These are phyloP conservation scores for Apophysomyces elegans DNA, from an alignment of 371 early-diverging fungal genomes.

Conservation along the genomic window DNA sequence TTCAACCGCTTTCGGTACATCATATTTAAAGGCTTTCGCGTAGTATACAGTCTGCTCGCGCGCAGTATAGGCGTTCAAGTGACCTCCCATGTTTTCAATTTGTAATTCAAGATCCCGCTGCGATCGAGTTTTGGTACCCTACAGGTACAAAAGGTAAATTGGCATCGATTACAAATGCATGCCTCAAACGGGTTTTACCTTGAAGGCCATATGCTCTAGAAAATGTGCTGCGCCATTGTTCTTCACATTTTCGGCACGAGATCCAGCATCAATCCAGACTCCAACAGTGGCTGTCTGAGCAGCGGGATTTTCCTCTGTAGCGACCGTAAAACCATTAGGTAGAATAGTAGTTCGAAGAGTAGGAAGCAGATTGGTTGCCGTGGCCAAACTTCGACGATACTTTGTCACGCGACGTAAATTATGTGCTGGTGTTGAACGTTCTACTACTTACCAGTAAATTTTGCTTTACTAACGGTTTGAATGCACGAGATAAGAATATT, in stretches of 20 bases:
- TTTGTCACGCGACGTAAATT: slow-evolving; percentile 17
- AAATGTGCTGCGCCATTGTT: slow-evolving; percentile 98
- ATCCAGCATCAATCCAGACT: slow-evolving; percentile 98
- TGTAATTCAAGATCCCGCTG: slow-evolving; percentile 91
- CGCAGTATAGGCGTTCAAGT: slow-evolving; percentile 97
- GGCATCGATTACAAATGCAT: neutral
- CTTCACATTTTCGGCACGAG: slow-evolving; percentile 85
- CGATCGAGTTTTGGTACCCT: slow-evolving; percentile 87
- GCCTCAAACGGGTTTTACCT: slow-evolving; percentile 59
- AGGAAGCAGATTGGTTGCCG: slow-evolving; percentile 52
- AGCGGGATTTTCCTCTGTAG: slow-evolving; percentile 92
- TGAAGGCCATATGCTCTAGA: slow-evolving; percentile 98
- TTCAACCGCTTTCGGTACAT: slow-evolving; percentile 88
- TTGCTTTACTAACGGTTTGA: neutral
- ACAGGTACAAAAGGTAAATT: slow-evolving; percentile 4
- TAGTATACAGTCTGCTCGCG: slow-evolving; percentile 98
- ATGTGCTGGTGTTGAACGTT: neutral
- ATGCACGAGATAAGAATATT: neutral
- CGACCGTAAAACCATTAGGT: slow-evolving; percentile 94
- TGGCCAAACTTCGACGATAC: slow-evolving; percentile 63
- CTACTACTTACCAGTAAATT: neutral
- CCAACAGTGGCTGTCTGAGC: slow-evolving; percentile 97
- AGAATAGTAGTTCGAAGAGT: slow-evolving; percentile 82
- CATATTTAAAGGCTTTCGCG: slow-evolving; percentile 89
- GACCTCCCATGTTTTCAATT: slow-evolving; percentile 98